These are phyloP conservation scores for Solanum lycopersicoides DNA, from an alignment of 257 asterid genomes.

Conservation along the genomic window DNA sequence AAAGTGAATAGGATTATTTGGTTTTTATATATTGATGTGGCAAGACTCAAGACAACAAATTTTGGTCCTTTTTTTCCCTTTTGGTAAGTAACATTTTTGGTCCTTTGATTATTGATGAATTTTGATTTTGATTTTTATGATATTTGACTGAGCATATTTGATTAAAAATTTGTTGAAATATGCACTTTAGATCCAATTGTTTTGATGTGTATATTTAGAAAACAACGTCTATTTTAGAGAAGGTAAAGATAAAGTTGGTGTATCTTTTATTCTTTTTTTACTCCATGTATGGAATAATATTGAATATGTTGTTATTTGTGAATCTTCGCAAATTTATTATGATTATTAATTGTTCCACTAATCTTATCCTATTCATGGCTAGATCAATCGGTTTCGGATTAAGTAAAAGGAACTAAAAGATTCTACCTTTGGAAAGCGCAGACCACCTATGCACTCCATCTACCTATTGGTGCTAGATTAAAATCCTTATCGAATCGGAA, in stretches of 20 bases:
- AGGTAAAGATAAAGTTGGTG: background rate
- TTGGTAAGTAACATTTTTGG: background rate
- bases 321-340: background rate
- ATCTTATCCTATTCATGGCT: background rate
- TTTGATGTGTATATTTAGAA: background rate
- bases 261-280: background rate
- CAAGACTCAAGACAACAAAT: background rate
- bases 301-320: background rate
- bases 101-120: background rate
- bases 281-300: background rate
- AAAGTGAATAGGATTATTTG: background rate
- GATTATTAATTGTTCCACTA: background rate
- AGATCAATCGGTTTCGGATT: background rate
- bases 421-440: background rate
- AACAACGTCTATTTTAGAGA: background rate
- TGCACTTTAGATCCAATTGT: background rate
- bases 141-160: background rate
- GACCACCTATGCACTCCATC: background rate
- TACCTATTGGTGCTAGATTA: background rate
- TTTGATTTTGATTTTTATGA: background rate
- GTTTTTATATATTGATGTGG: background rate
- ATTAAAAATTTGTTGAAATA: background rate
- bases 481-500: background rate
- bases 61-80: background rate
- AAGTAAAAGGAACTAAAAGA: background rate